Percentiles rank a stretch among this genome's conserved stretches.
Conservation (phyloP, 164 flowering plant genomes). For the Malania oleifera region DNA sequence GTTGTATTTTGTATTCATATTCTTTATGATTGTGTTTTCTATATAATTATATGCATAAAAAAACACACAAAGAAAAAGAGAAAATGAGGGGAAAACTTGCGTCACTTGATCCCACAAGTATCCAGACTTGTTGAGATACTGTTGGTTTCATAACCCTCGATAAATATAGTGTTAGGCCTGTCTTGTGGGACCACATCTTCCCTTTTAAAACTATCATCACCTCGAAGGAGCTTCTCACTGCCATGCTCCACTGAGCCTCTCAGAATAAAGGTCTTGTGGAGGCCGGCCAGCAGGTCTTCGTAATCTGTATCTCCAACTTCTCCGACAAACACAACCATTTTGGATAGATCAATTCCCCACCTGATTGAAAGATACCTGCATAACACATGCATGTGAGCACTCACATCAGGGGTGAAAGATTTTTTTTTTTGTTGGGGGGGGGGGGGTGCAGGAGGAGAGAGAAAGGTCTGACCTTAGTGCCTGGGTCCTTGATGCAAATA, state of each 20-base stretch:
- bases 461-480: slow-evolving; percentile 52
- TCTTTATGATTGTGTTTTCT: too few relatives aligned
- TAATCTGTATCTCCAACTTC: slow-evolving; percentile 75
- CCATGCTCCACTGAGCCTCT: slow-evolving; percentile 46
- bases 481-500: slow-evolving; percentile 70
- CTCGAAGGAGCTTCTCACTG: slow-evolving; percentile 44
- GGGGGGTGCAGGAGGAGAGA: not conserved
- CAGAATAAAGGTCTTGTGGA: slow-evolving; percentile 63
- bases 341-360: slow-evolving; percentile 71
- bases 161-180: slow-evolving; percentile 31
- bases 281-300: slow-evolving; percentile 58
- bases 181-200: slow-evolving; percentile 53
- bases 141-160: slow-evolving; percentile 29
- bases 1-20: too few relatives aligned
- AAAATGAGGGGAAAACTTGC: not conserved
- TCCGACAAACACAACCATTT: slow-evolving; percentile 58
- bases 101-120: slow-evolving; percentile 29
- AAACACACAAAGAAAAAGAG: not conserved
- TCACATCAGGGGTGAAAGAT: too few relatives aligned
- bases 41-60: not conserved
- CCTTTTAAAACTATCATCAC: slow-evolving; percentile 42
- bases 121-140: slow-evolving; percentile 45
- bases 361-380: slow-evolving; percentile 64
- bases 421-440: too few relatives aligned
- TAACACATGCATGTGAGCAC: not conserved